phyloP scores from a whole-genome alignment of 2,329 filamentous ascomycete genomes.

The Alternaria gaisen region DNA sequence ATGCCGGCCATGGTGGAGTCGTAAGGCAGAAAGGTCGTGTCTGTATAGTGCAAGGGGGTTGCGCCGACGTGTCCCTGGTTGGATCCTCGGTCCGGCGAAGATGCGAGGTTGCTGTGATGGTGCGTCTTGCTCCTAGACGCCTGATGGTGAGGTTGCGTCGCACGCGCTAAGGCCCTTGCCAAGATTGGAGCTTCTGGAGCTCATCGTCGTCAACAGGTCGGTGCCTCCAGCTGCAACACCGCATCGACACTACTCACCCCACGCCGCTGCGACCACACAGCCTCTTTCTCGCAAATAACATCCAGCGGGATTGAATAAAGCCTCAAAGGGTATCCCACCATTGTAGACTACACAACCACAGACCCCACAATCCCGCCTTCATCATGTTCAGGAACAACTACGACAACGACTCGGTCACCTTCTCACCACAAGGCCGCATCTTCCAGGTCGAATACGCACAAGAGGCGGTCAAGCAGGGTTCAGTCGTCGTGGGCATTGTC shows the following conservation, averaged over 20 bases:
- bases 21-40: background rate
- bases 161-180: slow-evolving; percentile 15
- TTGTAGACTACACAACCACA: slow-evolving; percentile 7
- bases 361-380: slow-evolving; percentile 52
- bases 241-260: background rate
- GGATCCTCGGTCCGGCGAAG: slow-evolving; percentile 17
- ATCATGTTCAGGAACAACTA: slow-evolving; percentile 99
- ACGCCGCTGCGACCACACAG: slow-evolving; percentile 11
- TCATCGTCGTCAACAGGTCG: slow-evolving; percentile 35
- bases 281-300: background rate
- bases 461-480: slow-evolving; percentile 99
- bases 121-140: slow-evolving; percentile 10
- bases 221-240: slow-evolving; percentile 37
- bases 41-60: background rate
- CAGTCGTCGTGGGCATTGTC: slow-evolving; percentile 93
- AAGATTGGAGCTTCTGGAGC: slow-evolving; percentile 21
- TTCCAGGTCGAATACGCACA: slow-evolving; percentile 99
- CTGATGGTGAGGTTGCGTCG: slow-evolving; percentile 10
- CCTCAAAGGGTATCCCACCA: background rate
- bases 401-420: slow-evolving; percentile 99
- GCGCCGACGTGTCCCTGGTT: background rate
- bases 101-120: slow-evolving; percentile 10
- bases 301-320: background rate
- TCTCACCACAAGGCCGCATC: slow-evolving; percentile 98
- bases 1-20: slow-evolving; percentile 76